phyloP scores from a whole-genome alignment of 176 grass and related monocot genomes.

The Melocanna baccifera region DNA sequence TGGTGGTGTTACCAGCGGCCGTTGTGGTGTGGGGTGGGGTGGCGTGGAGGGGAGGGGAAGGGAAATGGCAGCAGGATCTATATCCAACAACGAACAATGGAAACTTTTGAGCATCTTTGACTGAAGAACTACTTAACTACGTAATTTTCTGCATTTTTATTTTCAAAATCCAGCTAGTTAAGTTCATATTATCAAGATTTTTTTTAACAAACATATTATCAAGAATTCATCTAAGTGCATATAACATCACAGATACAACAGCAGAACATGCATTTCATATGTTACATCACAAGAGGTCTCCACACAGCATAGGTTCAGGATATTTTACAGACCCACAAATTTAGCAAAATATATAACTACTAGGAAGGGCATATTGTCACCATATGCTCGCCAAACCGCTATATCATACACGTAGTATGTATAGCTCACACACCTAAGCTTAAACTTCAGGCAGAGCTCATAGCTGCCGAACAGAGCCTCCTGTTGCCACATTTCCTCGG shows the following conservation, averaged over 20 bases:
- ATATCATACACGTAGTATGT: not conserved
- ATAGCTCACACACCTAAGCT: not conserved
- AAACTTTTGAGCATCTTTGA: no score
- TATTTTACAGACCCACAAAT: constrained; percentile 17
- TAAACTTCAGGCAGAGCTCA: not conserved
- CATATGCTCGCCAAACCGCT: not conserved
- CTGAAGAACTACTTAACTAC: no score
- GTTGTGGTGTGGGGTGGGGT: no score
- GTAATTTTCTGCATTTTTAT: no score
- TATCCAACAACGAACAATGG: no score
- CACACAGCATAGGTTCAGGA: not conserved
- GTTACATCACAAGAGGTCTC: not conserved
- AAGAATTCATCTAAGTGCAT: not conserved
- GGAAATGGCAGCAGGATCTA: no score
- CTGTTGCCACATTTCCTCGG: not conserved
- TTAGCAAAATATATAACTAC: not conserved
- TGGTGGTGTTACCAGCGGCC: no score
- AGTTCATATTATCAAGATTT: not conserved
- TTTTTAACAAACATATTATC: not conserved
- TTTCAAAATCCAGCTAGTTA: not conserved
- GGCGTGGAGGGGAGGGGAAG: no score
- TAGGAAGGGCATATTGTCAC: not conserved
- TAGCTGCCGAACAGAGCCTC: not conserved
- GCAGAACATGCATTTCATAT: not conserved
- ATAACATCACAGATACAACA: not conserved